A percentile compares a stretch with the other conserved stretches of the same genome.
Evolutionary conservation across 2,329 filamentous ascomycete genomes (phyloP).

Genomic region (Alternaria hordeiaustralica): DNA sequence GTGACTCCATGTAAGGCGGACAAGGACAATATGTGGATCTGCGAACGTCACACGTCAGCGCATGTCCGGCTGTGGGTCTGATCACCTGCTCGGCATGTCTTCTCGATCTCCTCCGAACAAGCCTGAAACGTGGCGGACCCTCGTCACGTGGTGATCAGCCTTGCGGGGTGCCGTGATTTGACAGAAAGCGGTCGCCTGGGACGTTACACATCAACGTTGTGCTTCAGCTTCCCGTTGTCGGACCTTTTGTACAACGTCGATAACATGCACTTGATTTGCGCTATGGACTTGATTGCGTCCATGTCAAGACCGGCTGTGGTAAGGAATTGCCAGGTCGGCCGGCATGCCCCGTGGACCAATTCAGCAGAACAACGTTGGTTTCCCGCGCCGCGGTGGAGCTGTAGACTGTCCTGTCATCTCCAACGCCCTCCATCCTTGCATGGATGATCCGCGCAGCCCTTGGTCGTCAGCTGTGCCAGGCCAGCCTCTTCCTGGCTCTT

Average conservation of each 20-base stretch:
- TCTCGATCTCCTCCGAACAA: constrained; percentile 12
- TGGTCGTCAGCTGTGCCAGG: constrained; percentile 33
- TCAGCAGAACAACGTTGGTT: constrained; percentile 7
- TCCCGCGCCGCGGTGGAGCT: constrained; percentile 19
- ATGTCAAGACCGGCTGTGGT: not conserved
- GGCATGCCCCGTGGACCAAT: constrained; percentile 8
- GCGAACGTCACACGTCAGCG: constrained; percentile 29
- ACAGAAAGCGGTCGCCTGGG: constrained; percentile 18
- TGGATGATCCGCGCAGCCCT: constrained; percentile 22
- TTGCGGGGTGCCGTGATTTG: constrained; percentile 22
- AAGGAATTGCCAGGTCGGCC: not conserved
- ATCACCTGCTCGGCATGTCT: constrained; percentile 7
- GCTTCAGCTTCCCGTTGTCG: constrained; percentile 21
- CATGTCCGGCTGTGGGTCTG: constrained; percentile 16
- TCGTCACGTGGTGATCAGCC: constrained; percentile 28
- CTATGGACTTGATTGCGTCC: not conserved
- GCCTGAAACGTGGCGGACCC: constrained; percentile 24
- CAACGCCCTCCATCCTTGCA: constrained; percentile 26
- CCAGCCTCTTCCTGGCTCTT: constrained; percentile 31
- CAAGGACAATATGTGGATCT: constrained; percentile 13
- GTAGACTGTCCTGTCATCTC: constrained; percentile 33
- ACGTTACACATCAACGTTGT: constrained; percentile 18
- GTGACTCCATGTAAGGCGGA: constrained; percentile 11
- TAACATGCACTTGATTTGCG: not conserved
- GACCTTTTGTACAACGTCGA: not conserved